A percentile compares a stretch with the other conserved stretches of the same genome.
Evolutionary conservation across 306 rosid species (phyloP).

Genomic region (Spatholobus suberectus): DNA sequence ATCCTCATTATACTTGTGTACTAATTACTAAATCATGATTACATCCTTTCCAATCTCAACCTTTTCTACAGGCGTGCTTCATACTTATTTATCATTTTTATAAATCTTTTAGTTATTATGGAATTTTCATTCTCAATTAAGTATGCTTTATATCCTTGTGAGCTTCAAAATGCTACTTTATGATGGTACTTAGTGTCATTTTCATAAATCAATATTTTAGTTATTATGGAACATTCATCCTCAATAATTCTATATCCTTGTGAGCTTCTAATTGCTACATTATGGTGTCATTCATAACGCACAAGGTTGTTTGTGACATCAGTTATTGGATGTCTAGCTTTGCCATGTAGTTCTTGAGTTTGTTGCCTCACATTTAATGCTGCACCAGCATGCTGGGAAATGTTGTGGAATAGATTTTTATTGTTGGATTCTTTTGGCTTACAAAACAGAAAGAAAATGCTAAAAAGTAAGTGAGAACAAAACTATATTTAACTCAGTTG

Average conservation of each 20-base stretch:
- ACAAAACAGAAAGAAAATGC: neutral
- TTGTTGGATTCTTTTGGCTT: slow-evolving; percentile 11
- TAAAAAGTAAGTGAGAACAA: neutral
- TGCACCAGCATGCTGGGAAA: slow-evolving; percentile 10
- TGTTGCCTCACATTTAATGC: neutral
- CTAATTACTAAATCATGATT: slow-evolving; percentile 1
- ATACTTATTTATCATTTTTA: neutral
- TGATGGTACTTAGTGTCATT: neutral
- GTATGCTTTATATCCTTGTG: neutral
- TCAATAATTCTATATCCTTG: neutral
- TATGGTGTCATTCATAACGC: neutral
- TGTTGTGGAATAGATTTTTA: neutral
- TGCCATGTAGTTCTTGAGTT: neutral
- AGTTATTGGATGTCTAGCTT: neutral
- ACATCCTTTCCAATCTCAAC: neutral
- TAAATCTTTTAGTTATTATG: slow-evolving; percentile 7
- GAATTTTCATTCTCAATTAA: neutral
- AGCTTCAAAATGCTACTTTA: neutral
- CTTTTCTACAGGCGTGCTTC: slow-evolving; percentile 2
- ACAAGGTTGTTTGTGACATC: slow-evolving; percentile 1
- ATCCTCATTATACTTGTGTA: neutral
- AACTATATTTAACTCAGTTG: neutral
- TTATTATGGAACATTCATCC: neutral
- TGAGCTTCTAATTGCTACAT: neutral
- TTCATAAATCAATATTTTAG: neutral